phyloP scores from a whole-genome alignment of 2,329 filamentous ascomycete species.

The Aspergillus brasiliensis region DNA sequence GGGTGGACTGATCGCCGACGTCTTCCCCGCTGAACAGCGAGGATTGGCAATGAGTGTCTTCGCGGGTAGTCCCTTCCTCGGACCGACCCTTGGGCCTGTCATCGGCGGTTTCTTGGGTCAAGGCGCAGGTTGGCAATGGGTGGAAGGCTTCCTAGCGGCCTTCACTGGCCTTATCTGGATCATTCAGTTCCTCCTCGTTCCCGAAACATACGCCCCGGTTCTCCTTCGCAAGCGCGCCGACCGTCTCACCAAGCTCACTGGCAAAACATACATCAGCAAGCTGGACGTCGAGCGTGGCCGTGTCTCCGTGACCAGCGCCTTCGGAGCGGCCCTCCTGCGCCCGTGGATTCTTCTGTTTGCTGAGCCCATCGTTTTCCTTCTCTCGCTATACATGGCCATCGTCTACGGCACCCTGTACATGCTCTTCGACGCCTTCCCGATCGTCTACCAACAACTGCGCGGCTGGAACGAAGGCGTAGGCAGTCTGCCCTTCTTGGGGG shows the following conservation, averaged over 20 bases:
- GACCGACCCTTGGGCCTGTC: constrained; percentile 31
- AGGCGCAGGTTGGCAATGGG: constrained; percentile 34
- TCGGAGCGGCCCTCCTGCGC: constrained; percentile 29
- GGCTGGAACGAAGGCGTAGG: constrained; percentile 5
- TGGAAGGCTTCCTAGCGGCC: constrained; percentile 32
- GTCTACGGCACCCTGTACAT: constrained; percentile 9
- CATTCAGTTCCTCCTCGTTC: constrained; percentile 24
- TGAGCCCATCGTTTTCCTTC: constrained; percentile 35
- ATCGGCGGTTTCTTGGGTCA: constrained; percentile 34
- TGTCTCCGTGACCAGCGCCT: constrained; percentile 22
- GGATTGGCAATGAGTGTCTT: constrained; percentile 65
- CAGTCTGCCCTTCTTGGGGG: constrained; percentile 27
- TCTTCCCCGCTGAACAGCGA: constrained; percentile 55
- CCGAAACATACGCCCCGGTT: constrained; percentile 35
- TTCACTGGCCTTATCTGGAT: constrained; percentile 34
- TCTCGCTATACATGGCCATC: constrained; percentile 30
- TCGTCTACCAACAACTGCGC: constrained; percentile 1
- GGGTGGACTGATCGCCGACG: constrained; percentile 57
- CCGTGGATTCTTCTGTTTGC: constrained; percentile 34
- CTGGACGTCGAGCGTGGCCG: constrained; percentile 30
- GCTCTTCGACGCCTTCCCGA: constrained; percentile 10
- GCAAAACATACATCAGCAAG: constrained; percentile 28
- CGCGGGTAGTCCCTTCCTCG: constrained; percentile 64
- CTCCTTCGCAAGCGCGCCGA: constrained; percentile 32
- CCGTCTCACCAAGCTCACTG: constrained; percentile 26